Evolutionary conservation across 371 early-diverging fungal genomes (phyloP), one percentile per base, ranked within the genome.

Genomic region (Apophysomyces trapeziformis): DNA sequence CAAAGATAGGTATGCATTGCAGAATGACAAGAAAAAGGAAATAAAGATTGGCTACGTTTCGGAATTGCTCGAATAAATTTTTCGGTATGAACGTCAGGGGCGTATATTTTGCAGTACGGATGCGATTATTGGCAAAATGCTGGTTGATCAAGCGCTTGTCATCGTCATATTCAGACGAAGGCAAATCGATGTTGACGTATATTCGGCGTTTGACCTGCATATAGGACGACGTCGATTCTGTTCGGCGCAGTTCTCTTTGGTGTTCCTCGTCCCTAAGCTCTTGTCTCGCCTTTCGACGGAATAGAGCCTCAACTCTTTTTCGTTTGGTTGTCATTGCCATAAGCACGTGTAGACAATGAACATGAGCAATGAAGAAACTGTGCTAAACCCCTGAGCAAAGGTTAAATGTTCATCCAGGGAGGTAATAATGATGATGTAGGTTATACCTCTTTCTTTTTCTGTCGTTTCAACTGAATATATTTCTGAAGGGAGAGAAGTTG

Each of bases 31-130:
- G 78, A 38, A 92, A 82, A 44, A 98, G 79, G 72, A 99, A 99
- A 75, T 93, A 99, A 13, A 97, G 58, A 74, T 99, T 99, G 67
- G 95, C 96, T 4, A 94, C 85, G 60, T 93, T 91, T 38, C 93
- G 86, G 66, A 97, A 94, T 78, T 99, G 99, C 66, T 93, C 93
- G 57, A 92, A 87, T 14, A 99, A 72, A 69, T 99, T 95, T 65
- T 92, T 90, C 16, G 99, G 99, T 57, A 99, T 61, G 77, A 99
- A 99, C 0, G 91, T 89, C 35, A 92, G 62, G 11, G 88, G 76
- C 45, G 92, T 95, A 80, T 92, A 98, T 79, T 90, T 95, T 57
- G 94, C 90, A 39, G 92, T 95, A 58, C 78, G 88, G 62, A 96
- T 85, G 35, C 86, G 83, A 72, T 95, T 95, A 71, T 78, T 74